These are phyloP conservation scores for Sanguinoderma infundibulare DNA, from an alignment of 1,284 basidiomycete genomes.

Conservation along the genomic window DNA sequence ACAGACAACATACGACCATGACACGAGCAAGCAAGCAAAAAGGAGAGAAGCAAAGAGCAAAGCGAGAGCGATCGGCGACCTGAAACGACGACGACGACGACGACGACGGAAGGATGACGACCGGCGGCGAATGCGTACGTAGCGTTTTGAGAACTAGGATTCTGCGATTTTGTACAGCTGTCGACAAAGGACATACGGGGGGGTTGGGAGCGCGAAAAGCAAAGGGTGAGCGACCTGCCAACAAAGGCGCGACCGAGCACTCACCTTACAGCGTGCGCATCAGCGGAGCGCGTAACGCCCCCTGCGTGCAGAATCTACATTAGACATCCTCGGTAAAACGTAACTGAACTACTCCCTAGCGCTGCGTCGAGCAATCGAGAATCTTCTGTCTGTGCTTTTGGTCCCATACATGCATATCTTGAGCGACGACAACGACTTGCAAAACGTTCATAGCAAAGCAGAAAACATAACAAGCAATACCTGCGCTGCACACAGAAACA, in stretches of 20 bases:
- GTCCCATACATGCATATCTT: neutral
- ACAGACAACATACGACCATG: neutral
- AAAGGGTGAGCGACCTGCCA: neutral
- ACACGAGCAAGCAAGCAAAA: neutral
- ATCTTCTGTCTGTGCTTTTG: neutral
- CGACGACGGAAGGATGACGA: neutral
- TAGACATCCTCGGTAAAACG: constrained; percentile 3
- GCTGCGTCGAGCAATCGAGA: neutral
- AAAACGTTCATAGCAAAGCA: neutral
- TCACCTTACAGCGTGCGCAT: constrained; percentile 4
- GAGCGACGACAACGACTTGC: neutral
- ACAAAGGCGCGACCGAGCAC: neutral
- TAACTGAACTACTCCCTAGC: constrained; percentile 17
- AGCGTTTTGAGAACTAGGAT: neutral
- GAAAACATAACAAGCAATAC: neutral
- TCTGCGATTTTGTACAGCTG: neutral
- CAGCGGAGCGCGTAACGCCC: constrained; percentile 8
- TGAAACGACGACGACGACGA: too few relatives aligned
- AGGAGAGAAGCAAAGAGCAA: too few relatives aligned
- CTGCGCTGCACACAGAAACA: neutral
- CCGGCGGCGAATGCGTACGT: neutral
- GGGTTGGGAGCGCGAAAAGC: neutral
- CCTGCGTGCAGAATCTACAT: constrained; percentile 14
- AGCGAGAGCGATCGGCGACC: neutral
- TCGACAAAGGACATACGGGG: neutral